phyloP scores from a whole-genome alignment of 371 early-diverging fungal genomes.

The Mortierella sp. region DNA sequence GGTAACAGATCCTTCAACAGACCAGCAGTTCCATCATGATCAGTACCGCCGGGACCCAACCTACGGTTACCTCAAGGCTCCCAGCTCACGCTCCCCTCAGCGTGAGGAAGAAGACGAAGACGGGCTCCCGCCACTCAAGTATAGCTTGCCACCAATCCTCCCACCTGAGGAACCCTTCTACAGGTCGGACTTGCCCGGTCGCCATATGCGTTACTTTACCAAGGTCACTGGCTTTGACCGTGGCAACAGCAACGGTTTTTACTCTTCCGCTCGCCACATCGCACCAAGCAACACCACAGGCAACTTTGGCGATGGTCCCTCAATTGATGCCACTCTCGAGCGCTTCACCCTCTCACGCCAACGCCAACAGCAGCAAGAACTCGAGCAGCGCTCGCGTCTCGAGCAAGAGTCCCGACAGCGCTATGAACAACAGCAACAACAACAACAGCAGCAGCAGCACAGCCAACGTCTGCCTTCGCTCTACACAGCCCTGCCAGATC shows the following conservation, averaged over 20 bases:
- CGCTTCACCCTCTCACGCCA: conserved; percentile 32
- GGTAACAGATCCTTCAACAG: conserved; percentile 29
- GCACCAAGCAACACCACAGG: conserved; percentile 50
- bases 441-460: conserved; percentile 6
- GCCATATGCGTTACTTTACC: conserved; percentile 51
- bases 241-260: conserved; percentile 40
- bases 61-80: conserved; percentile 18
- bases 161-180: conserved; percentile 48
- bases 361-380: conserved; percentile 23
- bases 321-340: conserved; percentile 33
- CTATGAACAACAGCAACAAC: conserved; percentile 18
- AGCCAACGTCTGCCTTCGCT: conserved; percentile 35
- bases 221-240: conserved; percentile 44
- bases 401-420: conserved; percentile 9
- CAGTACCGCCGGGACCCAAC: conserved; percentile 33
- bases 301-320: conserved; percentile 45
- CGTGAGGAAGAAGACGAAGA: conserved; percentile 3
- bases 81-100: neutral
- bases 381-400: conserved; percentile 3
- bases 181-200: conserved; percentile 43
- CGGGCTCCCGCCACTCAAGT: conserved; percentile 19
- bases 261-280: conserved; percentile 41
- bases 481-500: conserved; percentile 44
- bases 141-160: conserved; percentile 43
- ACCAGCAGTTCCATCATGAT: conserved; percentile 44